A percentile compares a stretch with the other conserved stretches of the same genome.
Evolutionary conservation across 2,329 filamentous ascomycete genomes (phyloP).

Genomic region (Fusarium continuum): DNA sequence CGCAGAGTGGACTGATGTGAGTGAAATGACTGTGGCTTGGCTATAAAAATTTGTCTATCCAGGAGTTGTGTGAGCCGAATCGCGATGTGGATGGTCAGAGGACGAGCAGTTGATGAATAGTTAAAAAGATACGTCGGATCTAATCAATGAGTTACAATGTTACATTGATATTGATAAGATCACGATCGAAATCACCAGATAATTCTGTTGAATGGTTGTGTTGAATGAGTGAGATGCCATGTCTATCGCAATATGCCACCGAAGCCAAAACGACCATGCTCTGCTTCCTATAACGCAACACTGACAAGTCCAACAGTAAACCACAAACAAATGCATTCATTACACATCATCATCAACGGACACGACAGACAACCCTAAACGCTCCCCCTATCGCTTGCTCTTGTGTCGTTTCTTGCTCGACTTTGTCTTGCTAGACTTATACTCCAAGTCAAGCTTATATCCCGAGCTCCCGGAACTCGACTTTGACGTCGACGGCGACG

Average conservation of each 20-base stretch:
- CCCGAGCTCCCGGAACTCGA: slow-evolving; percentile 35
- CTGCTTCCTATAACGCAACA: too few relatives aligned
- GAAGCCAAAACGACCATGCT: too few relatives aligned
- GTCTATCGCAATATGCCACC: too few relatives aligned
- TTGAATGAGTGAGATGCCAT: too few relatives aligned
- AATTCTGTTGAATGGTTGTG: neutral
- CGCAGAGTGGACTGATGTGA: slow-evolving; percentile 18
- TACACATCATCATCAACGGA: slow-evolving; percentile 3
- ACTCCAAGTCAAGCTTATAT: slow-evolving; percentile 46
- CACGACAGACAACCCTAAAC: neutral
- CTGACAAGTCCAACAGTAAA: too few relatives aligned
- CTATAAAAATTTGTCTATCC: slow-evolving; percentile 14
- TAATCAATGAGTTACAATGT: too few relatives aligned
- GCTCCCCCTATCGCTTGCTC: slow-evolving; percentile 31
- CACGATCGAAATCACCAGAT: too few relatives aligned
- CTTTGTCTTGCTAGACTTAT: slow-evolving; percentile 42
- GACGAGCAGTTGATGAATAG: too few relatives aligned
- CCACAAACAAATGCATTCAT: neutral
- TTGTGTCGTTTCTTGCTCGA: slow-evolving; percentile 43
- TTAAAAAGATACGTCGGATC: too few relatives aligned
- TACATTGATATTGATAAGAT: too few relatives aligned
- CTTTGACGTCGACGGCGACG: slow-evolving; percentile 37
- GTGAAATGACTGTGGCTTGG: slow-evolving; percentile 19
- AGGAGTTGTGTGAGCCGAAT: slow-evolving; percentile 5
- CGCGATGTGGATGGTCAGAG: neutral